Conservation (phyloP, 1,284 basidiomycete species). For the Ceratobasidium papillatum region DNA sequence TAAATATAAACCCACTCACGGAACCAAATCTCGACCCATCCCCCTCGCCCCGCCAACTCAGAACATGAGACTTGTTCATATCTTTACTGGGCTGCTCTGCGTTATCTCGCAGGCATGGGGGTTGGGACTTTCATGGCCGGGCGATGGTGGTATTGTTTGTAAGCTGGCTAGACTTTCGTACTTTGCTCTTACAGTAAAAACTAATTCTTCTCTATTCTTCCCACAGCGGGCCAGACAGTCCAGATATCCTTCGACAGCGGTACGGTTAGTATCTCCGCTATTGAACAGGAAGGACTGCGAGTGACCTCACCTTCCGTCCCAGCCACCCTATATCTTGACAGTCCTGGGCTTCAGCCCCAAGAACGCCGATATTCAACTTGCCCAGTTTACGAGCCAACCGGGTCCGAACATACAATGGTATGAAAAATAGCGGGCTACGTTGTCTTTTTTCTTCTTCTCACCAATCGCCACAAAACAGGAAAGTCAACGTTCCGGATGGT, state of each 20-base stretch:
- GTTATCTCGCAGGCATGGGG: not conserved
- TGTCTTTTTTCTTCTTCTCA: too few relatives aligned
- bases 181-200: not conserved
- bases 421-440: not conserved
- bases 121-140: conserved; percentile 11
- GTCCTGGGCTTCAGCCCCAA: not conserved
- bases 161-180: not conserved
- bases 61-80: not conserved
- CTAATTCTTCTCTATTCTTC: too few relatives aligned
- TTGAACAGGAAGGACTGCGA: too few relatives aligned
- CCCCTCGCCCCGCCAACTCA: not conserved
- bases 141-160: conserved; percentile 11
- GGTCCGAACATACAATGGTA: conserved; percentile 7
- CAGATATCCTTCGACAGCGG: conserved; percentile 14
- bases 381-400: not conserved
- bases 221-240: not conserved
- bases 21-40: not conserved
- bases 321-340: not conserved
- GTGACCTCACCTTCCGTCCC: not conserved
- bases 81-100: not conserved
- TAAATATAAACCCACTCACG: not conserved
- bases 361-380: not conserved
- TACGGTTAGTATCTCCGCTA: not conserved
- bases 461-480: not conserved
- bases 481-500: not conserved